Conservation (phyloP, 306 rosid genomes). For the Glycine soja region DNA sequence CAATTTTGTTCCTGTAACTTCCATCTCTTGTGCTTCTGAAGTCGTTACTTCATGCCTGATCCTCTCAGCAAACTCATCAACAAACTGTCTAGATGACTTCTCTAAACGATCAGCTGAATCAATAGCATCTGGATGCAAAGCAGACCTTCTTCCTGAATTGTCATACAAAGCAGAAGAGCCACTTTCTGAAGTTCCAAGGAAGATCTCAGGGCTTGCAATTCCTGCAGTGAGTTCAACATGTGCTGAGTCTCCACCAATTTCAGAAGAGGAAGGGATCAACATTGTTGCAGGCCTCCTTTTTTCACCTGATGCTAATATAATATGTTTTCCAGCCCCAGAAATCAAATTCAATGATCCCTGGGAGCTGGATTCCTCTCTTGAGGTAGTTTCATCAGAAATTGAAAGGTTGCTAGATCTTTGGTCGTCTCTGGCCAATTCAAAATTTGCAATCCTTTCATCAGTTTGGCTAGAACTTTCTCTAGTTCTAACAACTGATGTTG, state of each 20-base stretch:
- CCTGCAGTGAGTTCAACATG: constrained; percentile 49
- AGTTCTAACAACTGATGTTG: constrained; percentile 51
- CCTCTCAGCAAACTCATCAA: constrained; percentile 69
- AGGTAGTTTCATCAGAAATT: constrained; percentile 42
- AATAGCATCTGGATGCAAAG: constrained; percentile 63
- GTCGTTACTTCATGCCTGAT: constrained; percentile 61
- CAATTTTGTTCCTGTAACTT: constrained; percentile 48
- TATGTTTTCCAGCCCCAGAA: constrained; percentile 50
- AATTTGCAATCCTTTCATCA: constrained; percentile 55
- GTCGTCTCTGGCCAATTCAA: constrained; percentile 49
- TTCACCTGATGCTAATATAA: constrained; percentile 50
- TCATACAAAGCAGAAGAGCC: constrained; percentile 58
- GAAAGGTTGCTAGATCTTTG: constrained; percentile 39
- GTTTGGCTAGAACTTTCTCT: constrained; percentile 61
- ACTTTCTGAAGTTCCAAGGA: constrained; percentile 59
- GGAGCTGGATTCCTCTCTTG: constrained; percentile 51
- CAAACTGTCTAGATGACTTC: constrained; percentile 70
- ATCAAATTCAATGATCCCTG: constrained; percentile 53
- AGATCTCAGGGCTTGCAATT: constrained; percentile 48
- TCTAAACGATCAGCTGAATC: constrained; percentile 72
- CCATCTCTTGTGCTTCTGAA: constrained; percentile 58
- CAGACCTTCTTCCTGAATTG: constrained; percentile 48
- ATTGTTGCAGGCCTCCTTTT: constrained; percentile 54
- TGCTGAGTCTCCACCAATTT: constrained; percentile 54
- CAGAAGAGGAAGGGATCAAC: constrained; percentile 67